Conservation (phyloP, 2,329 filamentous ascomycete genomes). For the Verticillium albo-atrum region DNA sequence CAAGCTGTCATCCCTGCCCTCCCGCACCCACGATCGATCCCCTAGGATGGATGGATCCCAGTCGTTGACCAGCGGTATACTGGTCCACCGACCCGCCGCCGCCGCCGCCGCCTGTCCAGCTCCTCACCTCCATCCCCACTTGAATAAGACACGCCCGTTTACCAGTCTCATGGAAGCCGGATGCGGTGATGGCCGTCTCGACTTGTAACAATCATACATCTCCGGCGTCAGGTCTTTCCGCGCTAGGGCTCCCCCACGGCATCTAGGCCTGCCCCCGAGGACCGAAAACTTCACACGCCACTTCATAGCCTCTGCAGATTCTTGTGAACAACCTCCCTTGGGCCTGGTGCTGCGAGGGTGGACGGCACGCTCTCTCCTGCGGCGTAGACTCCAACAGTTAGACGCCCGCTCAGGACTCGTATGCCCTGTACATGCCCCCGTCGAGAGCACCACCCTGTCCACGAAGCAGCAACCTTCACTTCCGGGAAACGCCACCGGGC, state of each 20-base stretch:
- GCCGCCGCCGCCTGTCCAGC: not conserved
- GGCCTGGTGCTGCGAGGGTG: not conserved
- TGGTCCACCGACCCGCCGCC: not conserved
- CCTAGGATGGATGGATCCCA: not conserved
- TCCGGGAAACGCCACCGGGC: not conserved
- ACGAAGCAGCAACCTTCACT: not conserved
- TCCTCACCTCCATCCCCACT: not conserved
- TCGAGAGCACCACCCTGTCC: not conserved
- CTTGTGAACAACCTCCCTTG: too few species aligned
- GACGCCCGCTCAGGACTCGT: not conserved
- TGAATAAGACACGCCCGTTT: not conserved
- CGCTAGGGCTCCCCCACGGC: not conserved
- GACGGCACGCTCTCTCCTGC: not conserved
- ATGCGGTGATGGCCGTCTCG: not conserved
- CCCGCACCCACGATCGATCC: not conserved
- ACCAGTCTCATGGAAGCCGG: not conserved
- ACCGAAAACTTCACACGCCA: too few species aligned
- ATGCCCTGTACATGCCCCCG: not conserved
- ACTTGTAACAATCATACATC: not conserved
- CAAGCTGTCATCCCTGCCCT: not conserved
- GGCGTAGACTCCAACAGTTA: not conserved
- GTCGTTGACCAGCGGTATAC: not conserved
- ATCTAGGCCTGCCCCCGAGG: not conserved
- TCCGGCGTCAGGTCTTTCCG: not conserved
- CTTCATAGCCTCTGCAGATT: too few species aligned